Base-by-base conservation (phyloP, 1,284 basidiomycete species). In the Ustilago tritici region DNA sequence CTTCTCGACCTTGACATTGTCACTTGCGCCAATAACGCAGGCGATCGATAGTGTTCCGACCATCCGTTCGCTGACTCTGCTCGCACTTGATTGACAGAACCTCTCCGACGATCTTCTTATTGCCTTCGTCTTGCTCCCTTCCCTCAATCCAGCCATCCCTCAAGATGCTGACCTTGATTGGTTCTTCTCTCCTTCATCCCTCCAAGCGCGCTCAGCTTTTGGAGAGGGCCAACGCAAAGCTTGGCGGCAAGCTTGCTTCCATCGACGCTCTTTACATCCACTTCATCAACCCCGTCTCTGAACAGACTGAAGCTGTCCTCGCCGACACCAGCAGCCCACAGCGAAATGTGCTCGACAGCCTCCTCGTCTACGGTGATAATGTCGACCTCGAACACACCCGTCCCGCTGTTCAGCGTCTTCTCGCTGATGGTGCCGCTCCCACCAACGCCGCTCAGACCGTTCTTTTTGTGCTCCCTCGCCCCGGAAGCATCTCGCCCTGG, bases 361-460 rank as follows among this genome's bases (percentile, higher is more conserved):
- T 99, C n/a, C 88, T 99, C 63, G 88, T 90, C 23, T 98, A 98
- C 79, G 96, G 96, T 10, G 93, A 97, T 85, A 89, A 93, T 82
- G 86, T 88, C 60, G 88, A 89, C n/a, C 87, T 91, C 19, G 84
- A 88, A 2, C 86, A 80, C 17, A 92, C 91, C 0, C 80, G 83
- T 8, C 74, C 87, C 19, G 86, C 86, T 23, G 82, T 92, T 41
- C 78, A 87, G 34, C 78, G 83, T 19, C 81, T 84, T 47, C 73
- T 78, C 36, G 56, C 78, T 17, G 62, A 59, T 10, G 36, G 32
- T 41, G 49, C 61, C 41, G 46, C 60, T 41, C 38, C 61, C 34
- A 34, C 57, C 17, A 32, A 52, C 35, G 35, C 62, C 89, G 11
- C 92, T 92, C 4, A 59, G 41, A 59, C 61, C 28, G 74, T 81